phyloP scores from a whole-genome alignment of 108 stramenopile genomes.

The Cyclotella choctawhatcheeana region DNA sequence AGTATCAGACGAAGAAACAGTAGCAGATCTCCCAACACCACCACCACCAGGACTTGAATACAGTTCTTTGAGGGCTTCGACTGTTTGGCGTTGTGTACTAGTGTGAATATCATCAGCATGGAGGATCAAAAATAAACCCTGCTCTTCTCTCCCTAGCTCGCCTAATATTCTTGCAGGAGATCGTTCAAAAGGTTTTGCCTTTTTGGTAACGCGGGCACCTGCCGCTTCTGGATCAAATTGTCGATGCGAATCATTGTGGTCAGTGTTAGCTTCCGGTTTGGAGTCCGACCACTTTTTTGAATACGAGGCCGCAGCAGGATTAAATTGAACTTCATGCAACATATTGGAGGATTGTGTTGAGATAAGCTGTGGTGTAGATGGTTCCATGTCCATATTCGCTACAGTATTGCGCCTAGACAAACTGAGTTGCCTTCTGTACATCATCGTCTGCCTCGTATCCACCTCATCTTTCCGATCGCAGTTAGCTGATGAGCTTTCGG shows the following conservation, averaged over 20 bases:
- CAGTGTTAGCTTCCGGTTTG: slow-evolving; percentile 5
- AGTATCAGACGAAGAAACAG: too few relatives aligned
- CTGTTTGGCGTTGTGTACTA: slow-evolving; percentile 31
- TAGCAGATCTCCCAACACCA: too few relatives aligned
- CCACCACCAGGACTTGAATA: slow-evolving; percentile 53
- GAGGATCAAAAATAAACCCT: slow-evolving; percentile 74
- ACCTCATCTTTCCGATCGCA: slow-evolving; percentile 22
- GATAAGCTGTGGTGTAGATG: neutral
- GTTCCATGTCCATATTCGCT: slow-evolving; percentile 44
- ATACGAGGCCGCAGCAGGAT: slow-evolving; percentile 48
- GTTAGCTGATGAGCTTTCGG: slow-evolving; percentile 23
- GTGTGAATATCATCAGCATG: slow-evolving; percentile 81
- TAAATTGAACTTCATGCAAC: slow-evolving; percentile 44
- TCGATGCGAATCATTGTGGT: neutral
- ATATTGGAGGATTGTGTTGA: slow-evolving; percentile 18
- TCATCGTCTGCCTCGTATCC: slow-evolving; percentile 16
- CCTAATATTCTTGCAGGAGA: slow-evolving; percentile 67
- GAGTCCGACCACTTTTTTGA: slow-evolving; percentile 35
- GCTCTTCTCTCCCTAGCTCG: slow-evolving; percentile 61
- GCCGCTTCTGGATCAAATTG: slow-evolving; percentile 49
- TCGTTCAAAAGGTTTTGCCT: slow-evolving; percentile 20
- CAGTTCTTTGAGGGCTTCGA: slow-evolving; percentile 69
- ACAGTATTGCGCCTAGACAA: slow-evolving; percentile 40
- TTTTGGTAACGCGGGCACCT: slow-evolving; percentile 41
- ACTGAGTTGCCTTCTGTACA: slow-evolving; percentile 22